These are phyloP conservation scores for Elsinoe batatas DNA, from an alignment of 2,329 filamentous ascomycete genomes.

Conservation along the genomic window DNA sequence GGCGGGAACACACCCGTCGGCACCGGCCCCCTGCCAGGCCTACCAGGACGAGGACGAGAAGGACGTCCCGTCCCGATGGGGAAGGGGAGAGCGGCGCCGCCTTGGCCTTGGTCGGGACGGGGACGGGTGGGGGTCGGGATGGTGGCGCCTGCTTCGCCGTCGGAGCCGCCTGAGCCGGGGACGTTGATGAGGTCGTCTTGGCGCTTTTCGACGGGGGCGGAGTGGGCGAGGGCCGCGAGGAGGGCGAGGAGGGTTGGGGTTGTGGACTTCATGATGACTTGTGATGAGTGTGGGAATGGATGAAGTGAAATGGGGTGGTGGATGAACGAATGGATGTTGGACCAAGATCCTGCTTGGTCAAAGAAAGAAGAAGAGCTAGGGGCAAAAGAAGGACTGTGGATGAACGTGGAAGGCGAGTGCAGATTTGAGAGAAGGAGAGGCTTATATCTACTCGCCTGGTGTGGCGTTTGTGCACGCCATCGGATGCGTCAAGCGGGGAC, in stretches of 20 bases:
- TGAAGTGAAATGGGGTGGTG: not conserved
- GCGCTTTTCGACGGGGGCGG: conserved; percentile 8
- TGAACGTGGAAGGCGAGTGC: not conserved
- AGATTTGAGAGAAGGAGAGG: not conserved
- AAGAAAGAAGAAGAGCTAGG: not conserved
- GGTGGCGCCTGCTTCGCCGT: not conserved
- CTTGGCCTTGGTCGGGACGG: not conserved
- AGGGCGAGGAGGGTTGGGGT: conserved; percentile 3
- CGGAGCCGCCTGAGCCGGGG: not conserved
- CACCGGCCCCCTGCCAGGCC: too few species aligned
- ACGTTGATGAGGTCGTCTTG: not conserved
- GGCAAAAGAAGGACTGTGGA: not conserved
- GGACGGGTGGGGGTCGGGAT: not conserved
- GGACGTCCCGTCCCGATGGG: not conserved
- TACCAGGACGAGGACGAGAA: not conserved
- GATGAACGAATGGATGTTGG: conserved; percentile 4
- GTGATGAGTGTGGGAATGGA: too few species aligned
- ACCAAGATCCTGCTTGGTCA: conserved; percentile 10
- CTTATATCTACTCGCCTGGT: conserved; percentile 9
- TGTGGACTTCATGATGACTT: not conserved
- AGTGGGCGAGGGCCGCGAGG: conserved; percentile 4
- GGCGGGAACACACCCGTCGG: conserved; percentile 1
- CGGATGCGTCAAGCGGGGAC: conserved; percentile 1
- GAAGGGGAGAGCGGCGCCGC: not conserved
- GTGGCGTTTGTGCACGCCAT: conserved; percentile 3